Conservation (phyloP, 2,329 filamentous ascomycete genomes). For the Penicillium sp. region DNA sequence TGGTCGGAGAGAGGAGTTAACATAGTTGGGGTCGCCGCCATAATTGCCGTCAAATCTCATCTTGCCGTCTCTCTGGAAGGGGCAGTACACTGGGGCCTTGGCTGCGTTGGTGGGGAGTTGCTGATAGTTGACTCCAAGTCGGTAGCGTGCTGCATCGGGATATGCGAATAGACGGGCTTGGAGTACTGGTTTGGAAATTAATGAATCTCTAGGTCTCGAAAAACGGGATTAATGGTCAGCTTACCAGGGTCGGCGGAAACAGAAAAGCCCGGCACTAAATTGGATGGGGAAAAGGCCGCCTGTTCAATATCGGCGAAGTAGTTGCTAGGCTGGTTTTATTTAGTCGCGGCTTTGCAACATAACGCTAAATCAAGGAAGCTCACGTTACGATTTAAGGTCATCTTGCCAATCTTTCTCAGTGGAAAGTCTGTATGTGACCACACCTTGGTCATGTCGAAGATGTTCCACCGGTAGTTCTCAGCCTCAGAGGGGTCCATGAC, state of each 20-base stretch:
- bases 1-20: constrained; percentile 27
- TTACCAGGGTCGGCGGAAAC: constrained; percentile 60
- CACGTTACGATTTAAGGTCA: constrained; percentile 63
- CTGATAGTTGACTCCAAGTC: constrained; percentile 45
- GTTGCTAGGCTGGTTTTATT: constrained; percentile 45
- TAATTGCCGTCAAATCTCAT: constrained; percentile 54
- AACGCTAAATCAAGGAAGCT: background rate
- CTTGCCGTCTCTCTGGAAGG: constrained; percentile 48
- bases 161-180: constrained; percentile 63
- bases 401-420: constrained; percentile 70
- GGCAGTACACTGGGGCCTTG: constrained; percentile 46
- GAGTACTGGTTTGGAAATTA: constrained; percentile 44
- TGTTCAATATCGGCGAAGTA: constrained; percentile 69
- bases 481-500: constrained; percentile 67
- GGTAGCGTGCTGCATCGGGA: constrained; percentile 52
- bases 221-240: background rate
- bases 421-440: constrained; percentile 76
- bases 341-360: too few species aligned
- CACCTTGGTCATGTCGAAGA: constrained; percentile 78
- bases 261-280: constrained; percentile 63
- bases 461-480: constrained; percentile 77
- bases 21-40: constrained; percentile 59
- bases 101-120: constrained; percentile 43
- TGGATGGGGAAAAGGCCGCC: constrained; percentile 64
- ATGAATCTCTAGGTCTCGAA: background rate